Base-by-base conservation (phyloP, 2,329 filamentous ascomycete species). In the Colletotrichum siamense region DNA sequence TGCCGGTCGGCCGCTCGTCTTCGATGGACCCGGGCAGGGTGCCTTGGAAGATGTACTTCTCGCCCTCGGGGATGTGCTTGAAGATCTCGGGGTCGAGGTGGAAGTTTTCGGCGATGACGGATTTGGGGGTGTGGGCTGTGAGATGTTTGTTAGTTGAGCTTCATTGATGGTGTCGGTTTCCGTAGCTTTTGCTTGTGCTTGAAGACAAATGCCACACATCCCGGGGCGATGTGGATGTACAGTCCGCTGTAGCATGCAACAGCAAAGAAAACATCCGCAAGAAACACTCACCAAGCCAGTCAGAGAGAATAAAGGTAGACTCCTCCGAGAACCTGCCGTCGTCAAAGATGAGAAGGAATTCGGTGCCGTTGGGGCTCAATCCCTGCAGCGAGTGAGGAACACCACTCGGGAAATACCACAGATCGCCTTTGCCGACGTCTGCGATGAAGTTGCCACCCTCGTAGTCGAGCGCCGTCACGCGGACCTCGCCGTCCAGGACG, bases 401-500 rank as follows among this genome's bases (percentile, higher is more conserved):
- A 8, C 94, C 94, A 13, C 92, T 92, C 26, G 94, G 94, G 85
- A 96, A 96, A 81, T 95, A 96, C 94, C 94, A 96, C 8, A 96
- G 83, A 79, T 96, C 70, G 6, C 95, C 95, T 81, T 94, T 93
- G 81, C 92, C 90, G 26, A 96, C 85, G 81, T 96, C 94, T 78
- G 95, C 94, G 77, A 96, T 91, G 82, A 95, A 96, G 77, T 92
- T 94, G 77, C 94, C 92, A 12, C 94, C 94, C 77, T 96, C 93
- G 57, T 93, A 91, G 83, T 95, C 94, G 22, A 96, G 89, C 1
- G 92, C 94, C 0, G 94, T 95, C 67, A 96, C 90, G 69, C 94
- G 91, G 24, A 94, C 93, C 75, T 90, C 88, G 67, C 94, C 94
- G 73, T 93, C 91, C 1, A 95, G 89, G 4, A 95, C 92, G 77